These are phyloP conservation scores for Populus tomentosa DNA, from an alignment of 441 rosid genomes.

Conservation along the genomic window DNA sequence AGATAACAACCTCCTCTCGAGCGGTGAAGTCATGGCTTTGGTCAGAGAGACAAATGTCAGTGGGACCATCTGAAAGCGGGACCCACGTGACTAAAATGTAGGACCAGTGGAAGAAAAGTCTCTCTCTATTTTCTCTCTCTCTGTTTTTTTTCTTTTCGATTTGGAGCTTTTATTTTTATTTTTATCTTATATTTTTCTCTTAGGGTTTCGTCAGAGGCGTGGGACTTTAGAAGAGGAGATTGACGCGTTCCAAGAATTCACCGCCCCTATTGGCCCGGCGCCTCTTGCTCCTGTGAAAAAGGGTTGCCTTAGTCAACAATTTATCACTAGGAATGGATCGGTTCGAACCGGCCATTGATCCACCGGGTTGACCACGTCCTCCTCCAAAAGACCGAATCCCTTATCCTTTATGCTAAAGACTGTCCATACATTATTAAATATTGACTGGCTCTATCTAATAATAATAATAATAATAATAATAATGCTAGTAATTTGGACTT, in stretches of 20 bases:
- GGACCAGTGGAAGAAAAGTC: neutral
- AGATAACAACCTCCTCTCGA: neutral
- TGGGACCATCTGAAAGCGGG: neutral
- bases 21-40: neutral
- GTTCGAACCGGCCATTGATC: constrained; percentile 3
- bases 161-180: neutral
- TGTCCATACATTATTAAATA: neutral
- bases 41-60: neutral
- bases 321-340: neutral
- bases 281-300: constrained; percentile 15
- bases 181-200: neutral
- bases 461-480: no score
- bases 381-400: constrained; percentile 21
- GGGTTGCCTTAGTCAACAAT: constrained; percentile 32
- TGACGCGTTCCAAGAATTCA: constrained; percentile 35
- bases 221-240: constrained; percentile 13
- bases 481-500: neutral
- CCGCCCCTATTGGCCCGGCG: constrained; percentile 36
- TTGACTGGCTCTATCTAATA: neutral
- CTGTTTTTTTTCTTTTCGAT: no score
- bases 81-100: neutral
- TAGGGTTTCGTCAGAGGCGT: neutral
- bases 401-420: neutral
- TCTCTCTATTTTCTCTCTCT: no score
- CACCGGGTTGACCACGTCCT: constrained; percentile 36